A percentile compares a stretch with the other conserved stretches of the same genome.
phyloP scores from a whole-genome alignment of 257 asterid species.

The Avicennia marina region DNA sequence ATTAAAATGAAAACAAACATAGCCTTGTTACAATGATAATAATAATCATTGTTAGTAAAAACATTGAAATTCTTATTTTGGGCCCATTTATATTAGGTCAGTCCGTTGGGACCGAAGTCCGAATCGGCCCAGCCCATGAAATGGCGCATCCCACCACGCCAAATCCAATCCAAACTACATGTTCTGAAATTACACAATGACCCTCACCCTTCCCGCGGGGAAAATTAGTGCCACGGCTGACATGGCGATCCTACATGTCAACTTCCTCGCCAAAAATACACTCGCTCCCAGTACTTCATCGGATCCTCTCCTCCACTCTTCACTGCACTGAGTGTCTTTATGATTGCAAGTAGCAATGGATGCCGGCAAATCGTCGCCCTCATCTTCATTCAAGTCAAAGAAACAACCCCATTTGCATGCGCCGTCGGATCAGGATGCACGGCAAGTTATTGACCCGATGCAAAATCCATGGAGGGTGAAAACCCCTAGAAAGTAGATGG shows the following conservation, averaged over 20 bases:
- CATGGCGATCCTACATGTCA: constrained; percentile 34
- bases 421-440: constrained; percentile 23
- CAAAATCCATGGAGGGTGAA: constrained; percentile 40
- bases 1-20: too few species aligned
- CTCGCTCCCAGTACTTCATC: not conserved
- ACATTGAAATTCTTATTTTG: too few species aligned
- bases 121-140: not conserved
- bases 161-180: not conserved
- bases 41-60: too few species aligned
- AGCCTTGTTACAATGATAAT: too few species aligned
- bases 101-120: not conserved
- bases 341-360: constrained; percentile 39
- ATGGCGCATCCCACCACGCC: not conserved
- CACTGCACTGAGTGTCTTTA: not conserved
- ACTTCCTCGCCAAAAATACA: constrained; percentile 55
- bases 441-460: constrained; percentile 19
- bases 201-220: constrained; percentile 36
- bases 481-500: constrained; percentile 64
- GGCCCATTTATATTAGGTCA: too few species aligned
- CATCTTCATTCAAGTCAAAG: constrained; percentile 42
- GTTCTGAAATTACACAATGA: constrained; percentile 15
- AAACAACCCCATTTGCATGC: constrained; percentile 34
- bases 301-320: not conserved
- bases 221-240: constrained; percentile 59
- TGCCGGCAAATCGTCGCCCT: constrained; percentile 21